Conservation (phyloP, 345 rosid species). For the Angophora floribunda region DNA sequence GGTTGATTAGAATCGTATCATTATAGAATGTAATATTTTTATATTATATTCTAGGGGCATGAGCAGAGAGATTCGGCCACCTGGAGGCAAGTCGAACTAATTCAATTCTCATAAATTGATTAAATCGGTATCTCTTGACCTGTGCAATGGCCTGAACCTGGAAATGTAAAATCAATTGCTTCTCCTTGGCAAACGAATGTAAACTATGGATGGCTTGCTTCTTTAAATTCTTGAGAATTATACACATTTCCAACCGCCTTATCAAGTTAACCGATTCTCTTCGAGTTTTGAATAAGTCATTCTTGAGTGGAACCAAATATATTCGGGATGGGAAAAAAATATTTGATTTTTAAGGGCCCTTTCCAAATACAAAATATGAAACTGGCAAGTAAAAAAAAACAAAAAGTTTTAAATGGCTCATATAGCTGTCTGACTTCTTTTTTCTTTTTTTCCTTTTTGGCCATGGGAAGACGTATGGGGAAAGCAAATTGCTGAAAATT, state of each 20-base stretch:
- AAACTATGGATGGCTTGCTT: neutral
- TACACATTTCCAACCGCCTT: neutral
- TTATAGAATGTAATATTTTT: neutral
- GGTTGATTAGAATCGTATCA: neutral
- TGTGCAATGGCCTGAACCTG: neutral
- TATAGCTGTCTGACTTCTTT: neutral
- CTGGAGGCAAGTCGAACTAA: neutral
- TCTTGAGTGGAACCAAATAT: neutral
- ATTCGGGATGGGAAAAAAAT: neutral
- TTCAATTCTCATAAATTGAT: neutral
- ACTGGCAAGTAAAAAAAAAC: neutral
- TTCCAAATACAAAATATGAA: neutral
- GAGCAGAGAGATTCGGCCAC: neutral
- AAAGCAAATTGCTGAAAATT: neutral
- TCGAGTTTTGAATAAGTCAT: neutral
- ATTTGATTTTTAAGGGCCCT: neutral
- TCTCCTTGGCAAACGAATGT: neutral
- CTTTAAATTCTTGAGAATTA: neutral
- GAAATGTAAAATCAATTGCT: neutral
- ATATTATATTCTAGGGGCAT: neutral
- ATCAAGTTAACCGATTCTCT: neutral
- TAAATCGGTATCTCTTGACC: neutral
- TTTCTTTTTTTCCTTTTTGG: no score
- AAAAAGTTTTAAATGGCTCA: neutral
- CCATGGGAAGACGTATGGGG: neutral